These are phyloP conservation scores for Citrullus colocynthis DNA, from an alignment of 306 rosid species.

Conservation along the genomic window DNA sequence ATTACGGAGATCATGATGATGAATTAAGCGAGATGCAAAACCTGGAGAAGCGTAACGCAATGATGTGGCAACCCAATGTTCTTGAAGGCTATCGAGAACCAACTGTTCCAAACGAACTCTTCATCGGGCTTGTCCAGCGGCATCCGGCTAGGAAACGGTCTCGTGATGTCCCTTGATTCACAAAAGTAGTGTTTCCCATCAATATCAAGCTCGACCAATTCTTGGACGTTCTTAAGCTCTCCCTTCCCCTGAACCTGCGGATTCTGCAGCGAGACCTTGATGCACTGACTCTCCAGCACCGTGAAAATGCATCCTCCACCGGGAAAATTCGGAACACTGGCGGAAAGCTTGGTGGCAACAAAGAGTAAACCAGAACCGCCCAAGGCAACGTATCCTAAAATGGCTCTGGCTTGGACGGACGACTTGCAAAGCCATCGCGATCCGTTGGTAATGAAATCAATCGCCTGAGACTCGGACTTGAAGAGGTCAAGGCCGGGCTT, in stretches of 20 bases:
- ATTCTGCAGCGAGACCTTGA: constrained; percentile 63
- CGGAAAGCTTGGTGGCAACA: constrained; percentile 57
- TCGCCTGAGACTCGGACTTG: constrained; percentile 57
- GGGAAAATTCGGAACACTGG: constrained; percentile 57
- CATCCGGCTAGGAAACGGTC: constrained; percentile 73
- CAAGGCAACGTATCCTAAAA: constrained; percentile 74
- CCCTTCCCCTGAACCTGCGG: constrained; percentile 72
- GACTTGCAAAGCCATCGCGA: constrained; percentile 42
- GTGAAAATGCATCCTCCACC: constrained; percentile 82
- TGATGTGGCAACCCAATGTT: constrained; percentile 68
- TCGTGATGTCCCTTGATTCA: constrained; percentile 73
- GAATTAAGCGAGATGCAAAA: constrained; percentile 36
- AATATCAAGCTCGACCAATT: constrained; percentile 71
- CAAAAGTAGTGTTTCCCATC: constrained; percentile 90
- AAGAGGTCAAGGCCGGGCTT: constrained; percentile 56
- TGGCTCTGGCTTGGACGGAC: constrained; percentile 42
- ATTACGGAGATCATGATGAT: neutral
- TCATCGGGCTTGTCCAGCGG: constrained; percentile 47
- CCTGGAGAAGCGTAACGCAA: constrained; percentile 90
- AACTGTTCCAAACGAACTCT: constrained; percentile 91
- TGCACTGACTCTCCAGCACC: constrained; percentile 80
- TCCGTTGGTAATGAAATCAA: constrained; percentile 50
- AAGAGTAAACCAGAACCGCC: constrained; percentile 71
- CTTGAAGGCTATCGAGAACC: constrained; percentile 70
- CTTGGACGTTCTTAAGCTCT: constrained; percentile 62